Conservation (phyloP, 441 rosid species). For the Erodium trifolium region DNA sequence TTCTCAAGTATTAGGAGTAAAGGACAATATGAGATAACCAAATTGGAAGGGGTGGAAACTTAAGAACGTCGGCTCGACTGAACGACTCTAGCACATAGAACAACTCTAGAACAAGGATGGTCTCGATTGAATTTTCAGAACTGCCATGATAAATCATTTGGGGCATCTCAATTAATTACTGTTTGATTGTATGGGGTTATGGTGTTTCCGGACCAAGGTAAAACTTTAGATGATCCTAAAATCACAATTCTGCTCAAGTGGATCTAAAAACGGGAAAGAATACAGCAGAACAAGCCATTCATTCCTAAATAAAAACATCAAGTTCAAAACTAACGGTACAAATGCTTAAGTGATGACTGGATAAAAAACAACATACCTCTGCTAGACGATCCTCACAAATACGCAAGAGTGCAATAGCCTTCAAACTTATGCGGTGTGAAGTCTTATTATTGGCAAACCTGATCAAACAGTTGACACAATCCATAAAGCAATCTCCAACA, state of each 20-base stretch:
- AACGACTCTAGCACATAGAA: too few species aligned
- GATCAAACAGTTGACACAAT: constrained; percentile 96
- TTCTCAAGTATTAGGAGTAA: too few species aligned
- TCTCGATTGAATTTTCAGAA: too few species aligned
- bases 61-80: too few species aligned
- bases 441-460: constrained; percentile 93
- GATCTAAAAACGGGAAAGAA: constrained; percentile 6
- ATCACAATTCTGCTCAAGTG: constrained; percentile 7
- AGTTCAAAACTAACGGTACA: constrained; percentile 7
- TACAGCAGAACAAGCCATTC: constrained; percentile 10
- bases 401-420: constrained; percentile 98
- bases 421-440: constrained; percentile 93
- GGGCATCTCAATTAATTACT: too few species aligned
- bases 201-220: not conserved
- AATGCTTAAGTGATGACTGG: not conserved
- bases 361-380: constrained; percentile 48
- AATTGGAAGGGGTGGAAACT: too few species aligned
- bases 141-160: too few species aligned
- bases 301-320: not conserved
- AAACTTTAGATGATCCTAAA: constrained; percentile 5
- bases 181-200: not conserved
- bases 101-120: too few species aligned
- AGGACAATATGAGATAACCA: too few species aligned
- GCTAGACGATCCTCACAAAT: constrained; percentile 99
- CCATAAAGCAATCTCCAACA: constrained; percentile 99